A percentile compares a stretch with the other conserved stretches of the same genome.
phyloP scores from a whole-genome alignment of 73 alveolate genomes.

The Paramecium primaurelia region DNA sequence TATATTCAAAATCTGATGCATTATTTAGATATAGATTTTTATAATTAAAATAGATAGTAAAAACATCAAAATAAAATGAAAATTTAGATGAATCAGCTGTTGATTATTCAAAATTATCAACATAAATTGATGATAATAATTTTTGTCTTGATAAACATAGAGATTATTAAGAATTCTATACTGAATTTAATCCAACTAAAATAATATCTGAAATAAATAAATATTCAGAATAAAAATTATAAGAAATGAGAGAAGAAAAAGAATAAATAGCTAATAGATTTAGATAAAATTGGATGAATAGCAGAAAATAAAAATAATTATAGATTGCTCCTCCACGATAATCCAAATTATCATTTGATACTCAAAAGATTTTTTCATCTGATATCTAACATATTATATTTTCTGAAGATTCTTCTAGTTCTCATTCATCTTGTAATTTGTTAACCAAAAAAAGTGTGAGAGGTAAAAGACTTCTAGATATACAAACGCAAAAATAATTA shows the following conservation, averaged over 20 bases:
- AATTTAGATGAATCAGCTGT: neutral
- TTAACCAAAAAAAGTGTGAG: neutral
- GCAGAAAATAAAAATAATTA: neutral
- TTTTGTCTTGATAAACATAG: neutral
- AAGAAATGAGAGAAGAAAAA: constrained; percentile 22
- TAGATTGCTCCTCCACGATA: neutral
- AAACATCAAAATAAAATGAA: neutral
- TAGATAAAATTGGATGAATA: neutral
- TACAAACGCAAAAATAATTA: neutral
- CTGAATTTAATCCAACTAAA: neutral
- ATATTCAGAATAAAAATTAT: neutral
- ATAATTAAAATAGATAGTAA: neutral
- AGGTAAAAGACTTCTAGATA: neutral
- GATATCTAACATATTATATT: neutral
- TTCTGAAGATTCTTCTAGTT: neutral
- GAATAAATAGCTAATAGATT: neutral
- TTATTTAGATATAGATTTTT: neutral
- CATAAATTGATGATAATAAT: neutral
- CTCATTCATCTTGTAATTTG: neutral
- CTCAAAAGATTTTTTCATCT: neutral
- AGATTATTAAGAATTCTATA: neutral
- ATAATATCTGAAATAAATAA: neutral
- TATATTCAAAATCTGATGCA: neutral
- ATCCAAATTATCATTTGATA: neutral
- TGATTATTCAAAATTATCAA: neutral